A percentile compares a stretch with the other conserved stretches of the same genome.
Evolutionary conservation across 2,329 filamentous ascomycete species (phyloP).

Genomic region (Pseudocercospora cruenta): DNA sequence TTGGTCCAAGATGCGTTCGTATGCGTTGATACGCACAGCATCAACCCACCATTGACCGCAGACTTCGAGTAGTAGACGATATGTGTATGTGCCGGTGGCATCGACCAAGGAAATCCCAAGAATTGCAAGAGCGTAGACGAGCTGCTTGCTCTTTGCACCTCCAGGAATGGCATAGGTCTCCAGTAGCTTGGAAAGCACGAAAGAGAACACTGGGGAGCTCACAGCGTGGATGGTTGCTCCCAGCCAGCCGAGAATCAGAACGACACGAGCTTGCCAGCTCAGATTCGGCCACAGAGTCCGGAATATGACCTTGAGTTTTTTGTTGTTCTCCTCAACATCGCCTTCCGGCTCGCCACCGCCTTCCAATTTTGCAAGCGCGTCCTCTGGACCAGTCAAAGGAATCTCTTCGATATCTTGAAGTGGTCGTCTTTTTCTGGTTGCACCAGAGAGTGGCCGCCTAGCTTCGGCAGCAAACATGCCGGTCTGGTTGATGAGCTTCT

Average conservation of each 20-base stretch:
- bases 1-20: slow-evolving; percentile 73
- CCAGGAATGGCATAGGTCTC: slow-evolving; percentile 65
- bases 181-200: slow-evolving; percentile 73
- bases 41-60: slow-evolving; percentile 79
- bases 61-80: slow-evolving; percentile 72
- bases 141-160: slow-evolving; percentile 49
- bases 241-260: slow-evolving; percentile 64
- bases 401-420: slow-evolving; percentile 25
- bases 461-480: slow-evolving; percentile 28
- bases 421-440: slow-evolving; percentile 16
- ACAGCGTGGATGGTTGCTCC: slow-evolving; percentile 67
- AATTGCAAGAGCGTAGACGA: slow-evolving; percentile 71
- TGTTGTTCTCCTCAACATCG: slow-evolving; percentile 15
- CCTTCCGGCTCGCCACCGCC: slow-evolving; percentile 8
- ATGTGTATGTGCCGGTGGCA: slow-evolving; percentile 65
- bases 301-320: slow-evolving; percentile 59
- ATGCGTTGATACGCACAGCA: slow-evolving; percentile 66
- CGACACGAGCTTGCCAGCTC: slow-evolving; percentile 52
- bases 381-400: slow-evolving; percentile 21
- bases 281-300: slow-evolving; percentile 72
- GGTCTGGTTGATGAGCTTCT: slow-evolving; percentile 26
- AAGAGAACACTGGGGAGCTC: slow-evolving; percentile 75
- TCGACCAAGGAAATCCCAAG: slow-evolving; percentile 70
- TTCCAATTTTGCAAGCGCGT: slow-evolving; percentile 20
- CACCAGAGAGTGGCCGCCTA: slow-evolving; percentile 18